Evolutionary conservation across 75 land plant genomes (phyloP).

Genomic region (Isoetes taiwanensis): DNA sequence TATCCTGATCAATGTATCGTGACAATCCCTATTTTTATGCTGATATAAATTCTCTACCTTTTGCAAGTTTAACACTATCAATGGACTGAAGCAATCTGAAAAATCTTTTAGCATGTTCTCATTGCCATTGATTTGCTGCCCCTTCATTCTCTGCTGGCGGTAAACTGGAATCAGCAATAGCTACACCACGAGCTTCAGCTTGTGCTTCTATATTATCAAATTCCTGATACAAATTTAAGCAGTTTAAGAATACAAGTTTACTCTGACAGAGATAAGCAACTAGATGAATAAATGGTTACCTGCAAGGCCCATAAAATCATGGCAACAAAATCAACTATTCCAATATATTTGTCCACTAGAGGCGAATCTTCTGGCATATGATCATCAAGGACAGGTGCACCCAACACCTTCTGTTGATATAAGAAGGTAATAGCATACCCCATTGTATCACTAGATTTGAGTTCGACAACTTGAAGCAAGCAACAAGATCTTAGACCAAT

Average conservation of each 20-base stretch:
- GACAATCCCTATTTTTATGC: neutral
- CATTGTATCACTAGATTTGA: conserved; percentile 21
- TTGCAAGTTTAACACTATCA: conserved; percentile 17
- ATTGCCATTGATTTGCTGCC: conserved; percentile 2
- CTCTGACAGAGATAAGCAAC: too few relatives aligned
- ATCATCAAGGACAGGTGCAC: conserved; percentile 32
- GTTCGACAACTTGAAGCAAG: too few relatives aligned
- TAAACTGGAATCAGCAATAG: neutral
- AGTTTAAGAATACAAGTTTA: too few relatives aligned
- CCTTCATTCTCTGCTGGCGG: conserved; percentile 9
- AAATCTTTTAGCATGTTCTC: conserved; percentile 10
- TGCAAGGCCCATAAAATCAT: conserved; percentile 35
- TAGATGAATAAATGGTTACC: conserved; percentile 10
- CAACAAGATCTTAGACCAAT: too few relatives aligned
- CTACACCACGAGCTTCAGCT: conserved; percentile 14
- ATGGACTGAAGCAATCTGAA: conserved; percentile 15
- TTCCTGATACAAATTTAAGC: too few relatives aligned
- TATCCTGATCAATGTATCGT: neutral
- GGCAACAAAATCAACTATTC: conserved; percentile 29
- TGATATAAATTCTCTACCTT: conserved; percentile 9
- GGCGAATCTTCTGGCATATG: neutral
- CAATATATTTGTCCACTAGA: conserved; percentile 24
- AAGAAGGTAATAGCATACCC: conserved; percentile 17
- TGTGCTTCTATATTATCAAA: conserved; percentile 16
- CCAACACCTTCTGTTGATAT: conserved; percentile 21